Base-by-base conservation (phyloP, 2,329 filamentous ascomycete species). In the Pseudogymnoascus sp. region DNA sequence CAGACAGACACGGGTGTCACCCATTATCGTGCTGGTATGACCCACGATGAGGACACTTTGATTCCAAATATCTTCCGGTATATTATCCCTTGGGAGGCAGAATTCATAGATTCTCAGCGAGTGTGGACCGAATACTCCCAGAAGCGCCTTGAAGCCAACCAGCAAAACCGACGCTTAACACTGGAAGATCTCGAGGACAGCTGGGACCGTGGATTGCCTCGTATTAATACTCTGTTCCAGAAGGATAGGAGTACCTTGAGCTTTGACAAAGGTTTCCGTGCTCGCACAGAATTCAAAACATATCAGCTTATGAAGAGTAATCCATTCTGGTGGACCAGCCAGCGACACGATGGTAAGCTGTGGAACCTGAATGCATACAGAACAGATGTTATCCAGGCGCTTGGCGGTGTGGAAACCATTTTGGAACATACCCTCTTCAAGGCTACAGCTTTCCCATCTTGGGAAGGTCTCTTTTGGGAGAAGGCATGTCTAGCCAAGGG, bases 41-140 rank as follows among this genome's bases (percentile, higher is more conserved):
- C 92, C 18, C 92, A 97, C 71, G 92, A 97, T 66, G 93, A 97
- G 74, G 94, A 99, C 76, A 97, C 94, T 0, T 78, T 99, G 62
- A 99, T 99, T 65, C 94, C 94, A 8, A 97, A 99, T 74, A 99
- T 99, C 70, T 97, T 97, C 86, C 87, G 94, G 65, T 99, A 99
- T 77, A 97, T 99, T 73, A 96, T 97, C 67, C 93, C 94, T 0
- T 99, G 94, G 94, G 94, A 99, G 75, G 91, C 93, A 1, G 94
- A 99, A 74, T 99, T 99, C 76, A 96, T 97, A 69, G 95, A 99
- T 74, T 99, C 94, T 3, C 95, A 99, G 75, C 88, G 95, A 69
- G 94, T 99, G 1, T 99, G 94, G 94, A 97, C 94, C 25, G 94
- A 99, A 71, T 99, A 99, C 73, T 97, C 93, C 0, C 94, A 99